Evolutionary conservation across 2,329 filamentous ascomycete genomes (phyloP).

Genomic region (Colletotrichum sublineola): DNA sequence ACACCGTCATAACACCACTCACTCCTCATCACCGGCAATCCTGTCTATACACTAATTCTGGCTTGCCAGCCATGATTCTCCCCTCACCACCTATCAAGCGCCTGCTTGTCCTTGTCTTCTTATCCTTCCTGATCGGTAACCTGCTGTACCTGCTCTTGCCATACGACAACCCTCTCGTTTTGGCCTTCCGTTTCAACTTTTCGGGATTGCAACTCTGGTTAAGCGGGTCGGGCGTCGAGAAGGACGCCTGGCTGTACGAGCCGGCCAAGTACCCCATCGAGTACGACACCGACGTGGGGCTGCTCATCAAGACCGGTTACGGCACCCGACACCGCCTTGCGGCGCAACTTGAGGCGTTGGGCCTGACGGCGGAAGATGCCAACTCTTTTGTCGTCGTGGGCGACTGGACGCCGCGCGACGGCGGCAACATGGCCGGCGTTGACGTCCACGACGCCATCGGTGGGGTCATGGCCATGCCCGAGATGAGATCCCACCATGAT

Average conservation of each 20-base stretch:
- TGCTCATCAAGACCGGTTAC: slow-evolving; percentile 69
- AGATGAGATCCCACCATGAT: slow-evolving; percentile 49
- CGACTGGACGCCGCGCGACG: slow-evolving; percentile 60
- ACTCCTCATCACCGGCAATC: not conserved
- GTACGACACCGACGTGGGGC: slow-evolving; percentile 60
- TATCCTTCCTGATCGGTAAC: slow-evolving; percentile 32
- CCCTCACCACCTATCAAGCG: slow-evolving; percentile 31
- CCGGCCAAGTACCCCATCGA: slow-evolving; percentile 59
- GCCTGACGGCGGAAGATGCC: slow-evolving; percentile 52
- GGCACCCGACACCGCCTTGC: slow-evolving; percentile 64
- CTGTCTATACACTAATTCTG: not conserved
- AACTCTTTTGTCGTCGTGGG: slow-evolving; percentile 63
- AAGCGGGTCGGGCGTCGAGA: slow-evolving; percentile 46
- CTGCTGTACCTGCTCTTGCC: slow-evolving; percentile 38
- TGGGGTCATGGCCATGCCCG: slow-evolving; percentile 50
- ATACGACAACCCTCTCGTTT: slow-evolving; percentile 38
- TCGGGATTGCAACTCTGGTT: slow-evolving; percentile 50
- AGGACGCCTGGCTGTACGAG: slow-evolving; percentile 59
- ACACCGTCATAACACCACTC: slow-evolving; percentile 7
- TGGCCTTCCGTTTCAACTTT: slow-evolving; percentile 42
- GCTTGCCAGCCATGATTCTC: slow-evolving; percentile 20
- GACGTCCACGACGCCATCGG: slow-evolving; percentile 58
- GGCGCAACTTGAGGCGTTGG: slow-evolving; percentile 61
- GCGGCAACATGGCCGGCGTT: slow-evolving; percentile 51
- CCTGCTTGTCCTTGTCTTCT: slow-evolving; percentile 11